Evolutionary conservation across 148 eudicot species (phyloP).

Genomic region (Persicaria tinctoria): DNA sequence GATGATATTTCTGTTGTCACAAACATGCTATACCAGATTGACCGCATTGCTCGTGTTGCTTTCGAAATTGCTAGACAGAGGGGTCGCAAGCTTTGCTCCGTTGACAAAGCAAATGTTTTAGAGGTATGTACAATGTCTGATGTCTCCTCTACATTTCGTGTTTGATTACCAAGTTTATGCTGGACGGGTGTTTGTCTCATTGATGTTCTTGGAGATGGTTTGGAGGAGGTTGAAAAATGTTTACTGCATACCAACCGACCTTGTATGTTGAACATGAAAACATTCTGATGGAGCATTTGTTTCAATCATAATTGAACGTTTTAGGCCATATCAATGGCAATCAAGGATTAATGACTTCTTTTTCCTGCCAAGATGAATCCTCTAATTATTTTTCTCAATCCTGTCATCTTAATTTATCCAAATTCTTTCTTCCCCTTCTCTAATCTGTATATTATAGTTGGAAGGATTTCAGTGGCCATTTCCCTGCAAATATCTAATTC

Average conservation of each 20-base stretch:
- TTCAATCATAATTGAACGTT: neutral
- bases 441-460: neutral
- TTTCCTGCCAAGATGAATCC: neutral
- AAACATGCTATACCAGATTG: constrained; percentile 43
- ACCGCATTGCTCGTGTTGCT: constrained; percentile 93
- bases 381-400: neutral
- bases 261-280: neutral
- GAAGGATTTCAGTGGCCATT: neutral
- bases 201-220: neutral
- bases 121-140: constrained; percentile 42
- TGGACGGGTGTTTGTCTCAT: neutral
- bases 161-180: neutral
- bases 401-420: neutral
- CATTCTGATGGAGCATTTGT: neutral
- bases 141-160: neutral
- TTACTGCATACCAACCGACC: neutral
- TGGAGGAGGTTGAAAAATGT: neutral
- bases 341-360: neutral
- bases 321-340: neutral
- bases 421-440: neutral
- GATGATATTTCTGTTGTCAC: neutral
- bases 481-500: neutral
- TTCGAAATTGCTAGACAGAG: constrained; percentile 93
- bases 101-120: constrained; percentile 96
- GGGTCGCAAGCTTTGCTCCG: constrained; percentile 88